Percentiles rank a stretch among this genome's conserved stretches.
Conservation (phyloP, 306 rosid species). For the Begonia loranthoides region DNA sequence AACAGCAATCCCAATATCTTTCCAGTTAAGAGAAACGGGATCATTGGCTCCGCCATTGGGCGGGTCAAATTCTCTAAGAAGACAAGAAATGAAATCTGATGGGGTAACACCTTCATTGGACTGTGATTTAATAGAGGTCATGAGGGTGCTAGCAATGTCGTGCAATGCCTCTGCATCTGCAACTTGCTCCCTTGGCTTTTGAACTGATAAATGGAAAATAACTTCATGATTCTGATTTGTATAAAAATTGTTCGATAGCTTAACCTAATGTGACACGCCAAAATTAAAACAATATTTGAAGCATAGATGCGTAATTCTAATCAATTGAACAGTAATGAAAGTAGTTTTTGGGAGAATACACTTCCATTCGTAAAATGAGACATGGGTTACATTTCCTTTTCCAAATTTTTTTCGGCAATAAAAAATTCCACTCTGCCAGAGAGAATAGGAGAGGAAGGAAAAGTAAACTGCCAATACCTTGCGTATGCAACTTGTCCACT, state of each 20-base stretch:
- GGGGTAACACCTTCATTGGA: constrained; percentile 51
- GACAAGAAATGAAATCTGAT: constrained; percentile 42
- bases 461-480: constrained; percentile 34
- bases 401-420: no score
- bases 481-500: constrained; percentile 47
- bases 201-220: constrained; percentile 31
- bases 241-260: no score
- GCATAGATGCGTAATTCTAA: no score
- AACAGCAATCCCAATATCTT: constrained; percentile 31
- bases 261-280: no score
- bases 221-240: no score
- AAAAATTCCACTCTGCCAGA: neutral
- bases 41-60: constrained; percentile 2
- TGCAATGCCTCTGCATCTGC: constrained; percentile 76
- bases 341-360: no score
- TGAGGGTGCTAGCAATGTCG: constrained; percentile 41
- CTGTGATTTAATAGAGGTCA: constrained; percentile 43
- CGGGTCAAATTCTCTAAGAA: constrained; percentile 33
- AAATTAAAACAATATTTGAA: no score
- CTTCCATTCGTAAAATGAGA: no score
- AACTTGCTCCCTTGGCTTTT: constrained; percentile 74
- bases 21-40: constrained; percentile 28
- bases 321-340: no score
- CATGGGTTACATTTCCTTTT: no score
- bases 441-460: neutral